Percentiles rank a stretch among this genome's conserved stretches.
Conservation (phyloP, 106 monocot genomes). For the Narthecium ossifragum region DNA sequence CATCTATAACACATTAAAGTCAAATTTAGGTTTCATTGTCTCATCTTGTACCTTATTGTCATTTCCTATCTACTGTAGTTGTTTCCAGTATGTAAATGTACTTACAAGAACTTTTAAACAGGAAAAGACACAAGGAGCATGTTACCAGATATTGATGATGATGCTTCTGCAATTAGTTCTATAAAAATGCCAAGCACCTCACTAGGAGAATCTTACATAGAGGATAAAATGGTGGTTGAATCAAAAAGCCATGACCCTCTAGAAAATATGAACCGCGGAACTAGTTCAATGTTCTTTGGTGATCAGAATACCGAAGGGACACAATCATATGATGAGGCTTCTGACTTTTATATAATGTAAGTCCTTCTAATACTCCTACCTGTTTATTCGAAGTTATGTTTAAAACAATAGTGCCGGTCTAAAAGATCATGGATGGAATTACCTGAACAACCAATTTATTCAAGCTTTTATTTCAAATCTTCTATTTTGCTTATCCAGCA, state of each 20-base stretch:
- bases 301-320: constrained; percentile 17
- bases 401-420: background rate
- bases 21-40: no score
- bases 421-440: no score
- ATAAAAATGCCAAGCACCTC: background rate
- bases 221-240: background rate
- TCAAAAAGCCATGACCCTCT: background rate
- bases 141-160: background rate
- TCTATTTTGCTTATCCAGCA: no score
- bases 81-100: background rate
- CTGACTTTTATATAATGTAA: constrained; percentile 67
- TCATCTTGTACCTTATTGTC: background rate
- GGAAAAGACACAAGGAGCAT: constrained; percentile 6
- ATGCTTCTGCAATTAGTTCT: background rate
- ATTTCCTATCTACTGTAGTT: background rate
- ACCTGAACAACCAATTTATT: no score
- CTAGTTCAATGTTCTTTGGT: background rate
- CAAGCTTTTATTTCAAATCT: no score
- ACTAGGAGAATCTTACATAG: background rate
- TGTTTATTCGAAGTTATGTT: background rate
- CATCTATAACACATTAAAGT: no score
- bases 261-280: constrained; percentile 16
- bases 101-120: background rate
- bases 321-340: constrained; percentile 32
- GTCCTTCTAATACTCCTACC: constrained; percentile 1